Evolutionary conservation across 2,329 filamentous ascomycete species (phyloP), one percentile per base, ranked within the genome.

Genomic region (Claviceps sp.): DNA sequence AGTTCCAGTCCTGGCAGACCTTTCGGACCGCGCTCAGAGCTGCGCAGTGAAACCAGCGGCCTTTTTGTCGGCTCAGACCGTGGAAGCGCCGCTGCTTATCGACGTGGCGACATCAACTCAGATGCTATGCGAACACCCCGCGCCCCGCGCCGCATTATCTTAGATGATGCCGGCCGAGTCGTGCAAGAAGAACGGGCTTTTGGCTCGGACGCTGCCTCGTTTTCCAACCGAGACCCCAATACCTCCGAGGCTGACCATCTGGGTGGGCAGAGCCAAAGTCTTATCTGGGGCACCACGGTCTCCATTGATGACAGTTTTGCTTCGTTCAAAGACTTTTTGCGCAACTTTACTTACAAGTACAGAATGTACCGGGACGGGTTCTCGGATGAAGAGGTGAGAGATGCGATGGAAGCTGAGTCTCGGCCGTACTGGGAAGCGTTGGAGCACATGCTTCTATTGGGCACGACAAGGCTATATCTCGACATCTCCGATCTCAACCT

Each of bases 251-350:
- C 93, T 1, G 86, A 96, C 62, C 80, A 77, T 1, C 79, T 96
- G 42, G 91, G 89, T 40, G 93, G 90, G 2, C 80, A 80, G 53
- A 87, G 86, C 40, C 84, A 85, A 52, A 82, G 85, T 58, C 80
- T 94, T 53, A 91, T 98, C 57, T 98, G 93, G 93, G 93, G 93
- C 66, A 98, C 93, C 44, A 97, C 95, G 40, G 87, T 98, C 48
- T 95, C 91, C 5, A 85, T 98, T 50, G 82, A 88, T 54, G 90
- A 97, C 65, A 89, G 88, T 0, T 86, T 94, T 66, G 80, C 82
- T 49, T 77, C 83, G 0, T 95, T 96, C 74, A 91, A 93, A 63
- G 89, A 93, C 57, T 98, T 98, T 62, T 73, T 98, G 29, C 81
- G 83, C 64, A 94, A 95, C 65, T 98, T 93, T 61, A 88, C 89